Base-by-base conservation (phyloP, 139 green algal species). In the Marvania coccoides region DNA sequence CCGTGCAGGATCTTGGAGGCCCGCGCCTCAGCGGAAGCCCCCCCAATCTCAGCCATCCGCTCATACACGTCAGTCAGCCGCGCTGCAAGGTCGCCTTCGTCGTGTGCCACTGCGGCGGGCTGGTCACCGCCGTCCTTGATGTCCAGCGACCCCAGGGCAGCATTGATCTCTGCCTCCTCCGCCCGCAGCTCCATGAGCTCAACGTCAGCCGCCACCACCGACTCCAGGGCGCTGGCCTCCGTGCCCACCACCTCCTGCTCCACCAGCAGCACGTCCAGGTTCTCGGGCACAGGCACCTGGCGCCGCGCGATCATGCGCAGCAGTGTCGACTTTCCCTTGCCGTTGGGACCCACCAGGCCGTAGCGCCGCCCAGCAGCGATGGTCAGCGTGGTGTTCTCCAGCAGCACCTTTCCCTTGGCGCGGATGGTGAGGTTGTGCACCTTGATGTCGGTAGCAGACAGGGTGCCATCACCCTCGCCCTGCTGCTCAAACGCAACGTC, bases 1-100 rank as follows among this genome's bases (percentile, higher is more conserved):
- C 95, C 95, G 69, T 97, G 87, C 26, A 99, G 80, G 69, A 99
- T 99, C 74, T 97, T 96, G 36, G 85, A 93, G 5, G 95, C 95
- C 6, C 91, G 77, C 34, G 83, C 86, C 68, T 99, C 95, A 0
- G 95, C 95, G 19, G 82, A 87, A 19, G 81, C 67, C 6, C 79
- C 84, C 5, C 83, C 85, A n/a, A 97, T 90, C 46, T 83, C 71
- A 23, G 75, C 60, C 86, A 98, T 91, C 46, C 80, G 77, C 61
- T 98, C 93, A 67, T 98, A 98, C 10, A 99, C 81, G 67, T 93
- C 86, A 29, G 87, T 91, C 35, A 97, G 78, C 15, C 89, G 77
- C 6, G 83, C 70, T 28, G 62, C 54, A 6, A 66, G 38, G 40
- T 77, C 63, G 10, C 76, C 74, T 7, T 75, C 81, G 5, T 67